Conservation (phyloP, 768 basidiomycete genomes). For the Saitozyma sp. region DNA sequence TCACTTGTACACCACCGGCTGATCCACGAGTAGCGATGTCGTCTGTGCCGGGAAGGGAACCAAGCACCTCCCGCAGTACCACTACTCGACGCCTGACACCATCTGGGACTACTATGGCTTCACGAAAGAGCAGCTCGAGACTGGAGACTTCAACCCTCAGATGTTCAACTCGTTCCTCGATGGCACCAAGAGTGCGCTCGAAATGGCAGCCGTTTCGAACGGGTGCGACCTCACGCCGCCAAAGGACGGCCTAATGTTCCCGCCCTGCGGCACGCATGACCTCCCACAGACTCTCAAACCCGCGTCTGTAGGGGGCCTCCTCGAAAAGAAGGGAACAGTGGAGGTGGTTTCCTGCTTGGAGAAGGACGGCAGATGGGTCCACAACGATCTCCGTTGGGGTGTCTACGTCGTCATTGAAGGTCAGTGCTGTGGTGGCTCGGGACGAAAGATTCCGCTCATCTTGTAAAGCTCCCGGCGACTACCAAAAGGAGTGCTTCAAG, state of each 20-base stretch:
- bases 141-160: conserved; percentile 1
- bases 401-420: conserved; percentile 4
- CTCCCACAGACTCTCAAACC: not conserved
- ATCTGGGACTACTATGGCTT: conserved; percentile 2
- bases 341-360: conserved; percentile 2
- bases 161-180: conserved; percentile 3
- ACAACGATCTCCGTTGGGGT: conserved; percentile 1
- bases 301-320: not conserved
- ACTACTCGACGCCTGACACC: conserved; percentile 1
- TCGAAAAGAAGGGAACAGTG: not conserved
- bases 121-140: conserved; percentile 1
- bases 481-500: conserved; percentile 2
- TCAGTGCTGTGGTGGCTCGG: not conserved
- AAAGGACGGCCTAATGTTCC: conserved; percentile 1
- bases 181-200: not conserved
- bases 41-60: not conserved
- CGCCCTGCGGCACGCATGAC: not conserved
- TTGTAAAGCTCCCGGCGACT: not conserved
- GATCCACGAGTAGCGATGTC: not conserved
- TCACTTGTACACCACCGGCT: too few relatives aligned
- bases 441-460: too few relatives aligned
- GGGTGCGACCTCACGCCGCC: conserved; percentile 1
- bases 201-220: not conserved
- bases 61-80: not conserved
- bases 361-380: not conserved